These are phyloP conservation scores for Deakozyma indianensis DNA, from an alignment of 805 yeast genomes.

Conservation along the genomic window DNA sequence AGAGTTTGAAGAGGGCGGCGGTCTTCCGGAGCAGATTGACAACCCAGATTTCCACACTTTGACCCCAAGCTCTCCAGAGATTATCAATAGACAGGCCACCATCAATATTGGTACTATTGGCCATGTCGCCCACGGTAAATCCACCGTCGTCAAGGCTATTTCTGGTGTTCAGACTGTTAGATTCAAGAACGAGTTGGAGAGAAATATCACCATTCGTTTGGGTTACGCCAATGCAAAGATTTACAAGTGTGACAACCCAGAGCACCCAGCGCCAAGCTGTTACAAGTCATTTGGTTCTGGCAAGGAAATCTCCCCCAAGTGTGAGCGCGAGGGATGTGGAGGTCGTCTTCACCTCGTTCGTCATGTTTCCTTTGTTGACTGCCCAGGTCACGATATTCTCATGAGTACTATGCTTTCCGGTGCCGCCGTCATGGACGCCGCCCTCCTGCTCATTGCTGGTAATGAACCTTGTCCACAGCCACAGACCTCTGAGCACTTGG, in stretches of 20 bases:
- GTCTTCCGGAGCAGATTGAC: conserved; percentile 90
- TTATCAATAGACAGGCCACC: conserved; percentile 92
- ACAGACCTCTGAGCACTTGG: conserved; percentile 97
- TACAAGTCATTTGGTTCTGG: conserved; percentile 90
- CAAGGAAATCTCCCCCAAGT: conserved; percentile 86
- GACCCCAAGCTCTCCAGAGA: conserved; percentile 87
- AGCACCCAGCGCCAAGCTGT: conserved; percentile 87
- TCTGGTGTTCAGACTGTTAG: conserved; percentile 99
- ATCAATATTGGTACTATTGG: conserved; percentile 97
- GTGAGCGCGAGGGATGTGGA: conserved; percentile 75
- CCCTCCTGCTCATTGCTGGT: conserved; percentile 88
- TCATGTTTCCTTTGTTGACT: conserved; percentile 97
- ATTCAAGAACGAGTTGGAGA: conserved; percentile 96
- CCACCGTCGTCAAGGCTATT: conserved; percentile 88
- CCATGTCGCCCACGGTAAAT: conserved; percentile 91
- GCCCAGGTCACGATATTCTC: conserved; percentile 99
- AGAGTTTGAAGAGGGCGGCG: conserved; percentile 97
- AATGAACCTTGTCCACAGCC: conserved; percentile 99
- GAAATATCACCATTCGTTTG: conserved; percentile 95
- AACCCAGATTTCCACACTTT: conserved; percentile 69
- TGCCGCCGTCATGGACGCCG: conserved; percentile 99
- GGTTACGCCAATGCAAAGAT: conserved; percentile 99
- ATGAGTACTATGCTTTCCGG: conserved; percentile 99
- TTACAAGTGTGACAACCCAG: conserved; percentile 76
- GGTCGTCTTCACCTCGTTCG: conserved; percentile 84